phyloP scores from a whole-genome alignment of 1,139 yeast genomes.

The Yamadazyma songkhlaensis region DNA sequence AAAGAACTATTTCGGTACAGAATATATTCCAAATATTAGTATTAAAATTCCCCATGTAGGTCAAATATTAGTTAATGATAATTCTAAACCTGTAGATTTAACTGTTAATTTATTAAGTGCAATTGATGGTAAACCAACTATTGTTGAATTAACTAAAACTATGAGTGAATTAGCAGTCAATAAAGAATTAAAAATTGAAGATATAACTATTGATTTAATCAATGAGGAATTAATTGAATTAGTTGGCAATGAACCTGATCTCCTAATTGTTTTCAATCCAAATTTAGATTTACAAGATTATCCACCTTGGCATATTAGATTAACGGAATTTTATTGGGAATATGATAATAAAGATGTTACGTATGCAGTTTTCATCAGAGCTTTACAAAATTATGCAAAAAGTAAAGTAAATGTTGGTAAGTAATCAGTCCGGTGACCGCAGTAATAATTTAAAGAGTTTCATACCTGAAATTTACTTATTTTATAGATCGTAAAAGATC shows the following conservation, averaged over 20 bases:
- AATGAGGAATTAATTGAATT: conserved; percentile 73
- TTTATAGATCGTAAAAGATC: no score
- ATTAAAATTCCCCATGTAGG: conserved; percentile 64
- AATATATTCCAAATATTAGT: conserved; percentile 58
- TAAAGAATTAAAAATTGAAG: conserved; percentile 60
- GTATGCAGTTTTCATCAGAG: conserved; percentile 83
- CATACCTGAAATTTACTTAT: no score
- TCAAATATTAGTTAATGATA: conserved; percentile 42
- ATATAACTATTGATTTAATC: conserved; percentile 70
- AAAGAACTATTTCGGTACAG: conserved; percentile 71
- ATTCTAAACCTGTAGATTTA: conserved; percentile 42
- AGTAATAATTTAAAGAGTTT: neutral
- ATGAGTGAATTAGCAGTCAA: conserved; percentile 72
- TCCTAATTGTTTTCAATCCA: conserved; percentile 83
- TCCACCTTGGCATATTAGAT: conserved; percentile 97
- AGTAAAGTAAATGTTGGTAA: conserved; percentile 86
- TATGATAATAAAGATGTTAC: conserved; percentile 76
- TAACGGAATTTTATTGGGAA: conserved; percentile 89
- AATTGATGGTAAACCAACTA: conserved; percentile 86
- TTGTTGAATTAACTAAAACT: conserved; percentile 83
- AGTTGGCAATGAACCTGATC: conserved; percentile 89
- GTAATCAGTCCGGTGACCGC: conserved; percentile 19
- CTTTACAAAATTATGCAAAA: conserved; percentile 72
- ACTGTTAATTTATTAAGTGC: conserved; percentile 65
- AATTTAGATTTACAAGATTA: conserved; percentile 83